Conservation (phyloP, 1,139 yeast genomes). For the Geotrichum phurueaensis region DNA sequence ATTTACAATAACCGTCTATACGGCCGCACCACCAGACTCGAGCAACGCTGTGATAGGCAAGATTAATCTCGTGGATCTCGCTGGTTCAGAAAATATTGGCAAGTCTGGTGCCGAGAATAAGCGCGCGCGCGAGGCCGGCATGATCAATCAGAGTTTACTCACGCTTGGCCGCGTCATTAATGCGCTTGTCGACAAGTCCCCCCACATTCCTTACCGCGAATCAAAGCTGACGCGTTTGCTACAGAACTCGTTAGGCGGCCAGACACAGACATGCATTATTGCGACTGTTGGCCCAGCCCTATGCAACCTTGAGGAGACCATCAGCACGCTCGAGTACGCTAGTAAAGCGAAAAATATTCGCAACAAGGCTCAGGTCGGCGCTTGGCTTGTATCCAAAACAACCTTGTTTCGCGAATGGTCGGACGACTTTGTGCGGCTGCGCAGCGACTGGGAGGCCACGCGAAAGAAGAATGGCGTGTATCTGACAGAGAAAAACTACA, state of each 20-base stretch:
- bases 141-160: slow-evolving; percentile 74
- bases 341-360: slow-evolving; percentile 68
- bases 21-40: slow-evolving; percentile 32
- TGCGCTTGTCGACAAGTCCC: slow-evolving; percentile 53
- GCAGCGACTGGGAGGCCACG: slow-evolving; percentile 57
- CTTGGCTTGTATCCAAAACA: slow-evolving; percentile 42
- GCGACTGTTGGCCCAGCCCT: slow-evolving; percentile 81
- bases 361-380: slow-evolving; percentile 65
- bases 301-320: slow-evolving; percentile 67
- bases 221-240: slow-evolving; percentile 72
- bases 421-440: slow-evolving; percentile 51
- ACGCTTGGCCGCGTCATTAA: slow-evolving; percentile 83
- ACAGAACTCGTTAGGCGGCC: slow-evolving; percentile 80
- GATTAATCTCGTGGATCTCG: slow-evolving; percentile 77
- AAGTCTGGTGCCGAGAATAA: slow-evolving; percentile 74
- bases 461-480: slow-evolving; percentile 63
- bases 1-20: slow-evolving; percentile 56
- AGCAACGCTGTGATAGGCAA: slow-evolving; percentile 45
- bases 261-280: slow-evolving; percentile 69
- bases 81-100: slow-evolving; percentile 79
- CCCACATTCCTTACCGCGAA: slow-evolving; percentile 80
- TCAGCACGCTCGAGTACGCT: slow-evolving; percentile 81
- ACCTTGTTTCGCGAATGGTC: slow-evolving; percentile 46
- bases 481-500: slow-evolving; percentile 49
- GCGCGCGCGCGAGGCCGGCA: slow-evolving; percentile 83